Evolutionary conservation across 164 flowering plant species (phyloP).

Genomic region (Euptelea pleiosperma): DNA sequence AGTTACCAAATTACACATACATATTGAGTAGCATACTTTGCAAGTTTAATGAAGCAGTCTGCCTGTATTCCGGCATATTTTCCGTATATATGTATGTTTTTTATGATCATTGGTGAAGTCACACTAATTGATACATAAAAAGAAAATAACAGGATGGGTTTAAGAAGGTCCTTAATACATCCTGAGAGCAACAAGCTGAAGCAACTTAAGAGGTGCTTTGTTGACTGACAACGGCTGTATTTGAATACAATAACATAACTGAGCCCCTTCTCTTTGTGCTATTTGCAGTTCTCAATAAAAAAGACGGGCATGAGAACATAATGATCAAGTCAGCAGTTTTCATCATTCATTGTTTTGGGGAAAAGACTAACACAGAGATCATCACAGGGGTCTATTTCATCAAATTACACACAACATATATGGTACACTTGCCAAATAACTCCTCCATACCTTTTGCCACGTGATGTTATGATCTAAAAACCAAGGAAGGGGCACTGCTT

Average conservation of each 20-base stretch:
- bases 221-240: neutral
- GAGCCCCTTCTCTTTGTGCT: neutral
- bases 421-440: conserved; percentile 7
- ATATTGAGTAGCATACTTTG: too few relatives aligned
- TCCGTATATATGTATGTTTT: too few relatives aligned
- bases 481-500: conserved; percentile 37
- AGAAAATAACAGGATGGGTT: too few relatives aligned
- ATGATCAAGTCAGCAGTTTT: neutral
- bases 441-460: conserved; percentile 2
- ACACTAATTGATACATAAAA: too few relatives aligned
- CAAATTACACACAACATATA: neutral
- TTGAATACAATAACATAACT: neutral
- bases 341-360: neutral
- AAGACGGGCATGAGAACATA: neutral
- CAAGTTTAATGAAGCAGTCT: too few relatives aligned
- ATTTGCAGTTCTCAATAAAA: neutral
- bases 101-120: too few relatives aligned
- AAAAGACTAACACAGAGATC: neutral
- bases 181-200: too few relatives aligned
- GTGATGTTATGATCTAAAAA: conserved; percentile 16
- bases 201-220: neutral
- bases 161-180: too few relatives aligned
- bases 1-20: too few relatives aligned
- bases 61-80: too few relatives aligned
- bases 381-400: neutral